Evolutionary conservation across 176 grass and related monocot species (phyloP), one percentile per base, ranked within the genome.

Genomic region (Carex parvula): DNA sequence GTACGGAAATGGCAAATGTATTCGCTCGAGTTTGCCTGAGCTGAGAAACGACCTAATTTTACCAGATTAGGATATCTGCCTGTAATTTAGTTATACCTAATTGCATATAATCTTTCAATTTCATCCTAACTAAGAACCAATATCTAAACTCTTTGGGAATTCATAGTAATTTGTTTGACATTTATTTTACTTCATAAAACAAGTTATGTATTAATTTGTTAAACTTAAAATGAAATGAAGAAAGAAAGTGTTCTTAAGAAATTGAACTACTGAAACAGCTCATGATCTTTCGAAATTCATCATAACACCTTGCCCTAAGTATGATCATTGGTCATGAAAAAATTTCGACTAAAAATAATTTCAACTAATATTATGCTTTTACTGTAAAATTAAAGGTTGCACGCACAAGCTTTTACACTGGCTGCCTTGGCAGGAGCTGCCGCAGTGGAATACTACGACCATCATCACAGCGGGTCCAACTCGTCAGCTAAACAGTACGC

Each of bases 381-480:
- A 64, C 5, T 63, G 26, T 70, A 63, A 59, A 13, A 44, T 44
- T 44, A 44, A 70, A 97, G 95, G 89, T 84, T 97, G 64, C 95
- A 97, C 83, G 95, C 95, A 83, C 95, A 97, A 83, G 95, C 92
- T 86, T 86, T 98, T 32, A 98, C 95, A 5, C 59, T 98, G 83
- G 95, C 91, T 13, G 92, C 95, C 44, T 91, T 98, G 81, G 92
- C 84, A 35, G 91, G 95, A 8, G 94, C 92, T 15, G 95, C 92
- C 1, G 62, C 89, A 13, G 95, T 98, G 46, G 92, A 94, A 79
- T 98, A 98, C 84, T 98, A 98, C 13, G 92, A 98, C 26, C 94
- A 97, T 55, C 84, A 87, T 55, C 84, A 87, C 6, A 79, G 85
- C 33, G 92, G 90, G 58, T 86, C 92, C 69, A 90, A 87, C 18